These are phyloP conservation scores for Dryas drummondii DNA, from an alignment of 306 rosid species.

Conservation along the genomic window DNA sequence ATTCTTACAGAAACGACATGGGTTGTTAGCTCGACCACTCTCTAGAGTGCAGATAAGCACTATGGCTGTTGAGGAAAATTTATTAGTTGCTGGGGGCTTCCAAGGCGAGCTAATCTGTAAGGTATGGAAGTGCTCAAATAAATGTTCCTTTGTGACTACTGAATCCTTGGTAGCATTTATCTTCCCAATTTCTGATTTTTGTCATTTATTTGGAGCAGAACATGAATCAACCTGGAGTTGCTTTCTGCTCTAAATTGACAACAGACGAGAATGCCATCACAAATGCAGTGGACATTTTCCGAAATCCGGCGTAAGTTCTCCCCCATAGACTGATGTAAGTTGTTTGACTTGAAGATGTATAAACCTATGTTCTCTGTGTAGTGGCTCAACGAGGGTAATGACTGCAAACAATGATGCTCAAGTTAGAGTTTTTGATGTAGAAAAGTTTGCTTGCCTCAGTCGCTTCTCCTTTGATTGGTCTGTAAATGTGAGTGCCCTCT, in stretches of 20 bases:
- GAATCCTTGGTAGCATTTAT: neutral
- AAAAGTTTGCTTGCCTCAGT: conserved; percentile 57
- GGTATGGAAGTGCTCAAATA: conserved; percentile 38
- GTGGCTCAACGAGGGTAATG: conserved; percentile 68
- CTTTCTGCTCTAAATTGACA: conserved; percentile 76
- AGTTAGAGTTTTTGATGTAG: conserved; percentile 66
- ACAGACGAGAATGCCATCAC: conserved; percentile 83
- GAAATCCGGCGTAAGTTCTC: conserved; percentile 47
- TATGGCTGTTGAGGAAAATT: conserved; percentile 82
- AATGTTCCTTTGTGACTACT: neutral
- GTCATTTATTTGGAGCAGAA: conserved; percentile 42
- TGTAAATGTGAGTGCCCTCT: conserved; percentile 74
- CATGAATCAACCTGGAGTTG: conserved; percentile 65
- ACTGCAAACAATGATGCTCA: conserved; percentile 89
- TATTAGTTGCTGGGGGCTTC: conserved; percentile 88
- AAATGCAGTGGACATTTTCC: conserved; percentile 81
- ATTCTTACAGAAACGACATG: conserved; percentile 49
- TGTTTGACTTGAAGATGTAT: neutral
- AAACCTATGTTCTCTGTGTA: conserved; percentile 38
- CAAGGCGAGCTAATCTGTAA: conserved; percentile 96
- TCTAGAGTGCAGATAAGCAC: conserved; percentile 93
- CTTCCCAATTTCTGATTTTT: conserved; percentile 12
- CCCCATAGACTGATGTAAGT: neutral
- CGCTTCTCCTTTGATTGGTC: conserved; percentile 83
- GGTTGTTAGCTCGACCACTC: conserved; percentile 53